phyloP scores from a whole-genome alignment of 2,329 filamentous ascomycete genomes.

The Amesomyces nigricolor region DNA sequence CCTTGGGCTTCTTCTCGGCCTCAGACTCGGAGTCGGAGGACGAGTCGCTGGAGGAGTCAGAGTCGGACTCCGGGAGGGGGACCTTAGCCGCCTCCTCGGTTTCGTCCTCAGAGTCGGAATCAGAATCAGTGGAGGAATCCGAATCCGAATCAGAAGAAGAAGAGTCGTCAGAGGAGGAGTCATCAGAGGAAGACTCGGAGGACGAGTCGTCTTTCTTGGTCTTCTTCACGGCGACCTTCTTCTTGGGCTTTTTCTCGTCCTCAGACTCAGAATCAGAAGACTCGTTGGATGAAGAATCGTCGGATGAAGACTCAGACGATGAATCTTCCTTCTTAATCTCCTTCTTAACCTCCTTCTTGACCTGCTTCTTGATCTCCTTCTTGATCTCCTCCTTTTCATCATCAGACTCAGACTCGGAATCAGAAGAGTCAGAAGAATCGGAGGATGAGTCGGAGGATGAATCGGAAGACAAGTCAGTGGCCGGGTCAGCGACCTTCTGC shows the following conservation, averaged over 20 bases:
- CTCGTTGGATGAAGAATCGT: slow-evolving; percentile 24
- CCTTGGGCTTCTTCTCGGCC: slow-evolving; percentile 10
- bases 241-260: slow-evolving; percentile 32
- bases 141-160: slow-evolving; percentile 26
- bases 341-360: slow-evolving; percentile 21
- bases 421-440: slow-evolving; percentile 29
- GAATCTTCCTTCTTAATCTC: slow-evolving; percentile 10
- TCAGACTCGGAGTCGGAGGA: slow-evolving; percentile 14
- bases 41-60: slow-evolving; percentile 28
- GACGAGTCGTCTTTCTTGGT: slow-evolving; percentile 26
- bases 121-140: slow-evolving; percentile 27
- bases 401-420: slow-evolving; percentile 19
- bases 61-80: slow-evolving; percentile 32
- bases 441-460: slow-evolving; percentile 30
- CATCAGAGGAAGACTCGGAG: slow-evolving; percentile 28
- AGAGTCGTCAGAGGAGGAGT: slow-evolving; percentile 20
- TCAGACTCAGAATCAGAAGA: slow-evolving; percentile 30
- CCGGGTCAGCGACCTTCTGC: slow-evolving; percentile 33
- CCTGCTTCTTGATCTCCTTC: slow-evolving; percentile 38
- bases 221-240: slow-evolving; percentile 40
- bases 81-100: slow-evolving; percentile 24
- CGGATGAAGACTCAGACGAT: slow-evolving; percentile 35
- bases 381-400: slow-evolving; percentile 31
- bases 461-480: slow-evolving; percentile 33
- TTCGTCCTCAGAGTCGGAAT: slow-evolving; percentile 31